phyloP scores from a whole-genome alignment of 106 monocot genomes.

The Phalaenopsis aphrodite region DNA sequence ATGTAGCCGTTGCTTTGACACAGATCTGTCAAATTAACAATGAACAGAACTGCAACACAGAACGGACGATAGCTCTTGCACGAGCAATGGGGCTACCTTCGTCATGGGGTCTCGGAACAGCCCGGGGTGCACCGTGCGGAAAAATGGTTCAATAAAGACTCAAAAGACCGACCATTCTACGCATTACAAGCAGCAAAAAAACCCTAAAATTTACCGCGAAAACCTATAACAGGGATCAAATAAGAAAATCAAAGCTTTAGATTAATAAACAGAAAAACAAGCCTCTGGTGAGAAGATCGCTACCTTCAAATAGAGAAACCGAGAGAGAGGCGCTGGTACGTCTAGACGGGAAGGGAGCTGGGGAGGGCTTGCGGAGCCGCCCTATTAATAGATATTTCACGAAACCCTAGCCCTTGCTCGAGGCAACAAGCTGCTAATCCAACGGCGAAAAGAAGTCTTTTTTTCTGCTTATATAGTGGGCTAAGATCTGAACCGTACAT shows the following conservation, averaged over 20 bases:
- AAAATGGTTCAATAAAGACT: background rate
- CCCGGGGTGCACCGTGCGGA: slow-evolving; percentile 2
- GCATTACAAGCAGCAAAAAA: background rate
- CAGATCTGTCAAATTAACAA: slow-evolving; percentile 23
- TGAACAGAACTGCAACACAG: slow-evolving; percentile 33
- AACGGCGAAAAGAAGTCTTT: background rate
- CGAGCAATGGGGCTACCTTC: slow-evolving; percentile 23
- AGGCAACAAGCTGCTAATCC: background rate
- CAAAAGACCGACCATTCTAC: background rate
- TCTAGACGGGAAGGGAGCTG: background rate
- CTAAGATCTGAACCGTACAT: background rate
- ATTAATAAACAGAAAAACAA: background rate
- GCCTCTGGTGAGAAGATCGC: background rate
- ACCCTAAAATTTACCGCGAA: background rate
- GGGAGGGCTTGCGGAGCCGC: background rate
- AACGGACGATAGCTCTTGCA: background rate
- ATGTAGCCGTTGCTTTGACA: slow-evolving; percentile 27
- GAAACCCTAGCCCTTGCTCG: background rate
- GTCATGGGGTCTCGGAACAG: background rate
- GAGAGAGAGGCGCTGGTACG: too few relatives aligned
- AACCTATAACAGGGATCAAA: background rate
- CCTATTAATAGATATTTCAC: background rate
- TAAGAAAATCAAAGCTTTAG: background rate
- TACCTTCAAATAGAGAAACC: background rate
- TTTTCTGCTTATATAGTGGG: background rate